These are phyloP conservation scores for Trypanosoma lewisi DNA, from an alignment of 208 protist genomes.

Conservation along the genomic window DNA sequence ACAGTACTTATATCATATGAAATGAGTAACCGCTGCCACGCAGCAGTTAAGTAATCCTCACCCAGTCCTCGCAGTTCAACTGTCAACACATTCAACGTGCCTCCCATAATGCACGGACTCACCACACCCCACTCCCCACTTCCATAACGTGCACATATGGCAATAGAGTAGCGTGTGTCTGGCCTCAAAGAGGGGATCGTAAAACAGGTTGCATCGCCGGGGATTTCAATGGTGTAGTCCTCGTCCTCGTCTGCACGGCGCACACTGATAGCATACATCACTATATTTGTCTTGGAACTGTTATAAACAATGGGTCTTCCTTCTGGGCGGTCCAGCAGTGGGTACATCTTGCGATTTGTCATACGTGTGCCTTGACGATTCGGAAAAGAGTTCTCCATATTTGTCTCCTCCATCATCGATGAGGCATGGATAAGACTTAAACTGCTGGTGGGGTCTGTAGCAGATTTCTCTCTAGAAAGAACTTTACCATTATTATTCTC, in stretches of 20 bases:
- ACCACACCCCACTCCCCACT: constrained; percentile 67
- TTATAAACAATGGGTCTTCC: constrained; percentile 45
- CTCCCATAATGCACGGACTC: constrained; percentile 49
- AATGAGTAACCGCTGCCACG: constrained; percentile 74
- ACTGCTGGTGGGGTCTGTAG: no score
- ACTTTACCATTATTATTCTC: background rate
- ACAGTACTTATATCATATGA: constrained; percentile 51
- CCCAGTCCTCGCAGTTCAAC: constrained; percentile 63
- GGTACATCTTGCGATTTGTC: constrained; percentile 20
- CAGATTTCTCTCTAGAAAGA: constrained; percentile 19
- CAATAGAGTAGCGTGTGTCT: constrained; percentile 67
- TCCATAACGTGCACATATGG: constrained; percentile 74
- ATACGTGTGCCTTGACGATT: background rate
- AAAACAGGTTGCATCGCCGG: constrained; percentile 42
- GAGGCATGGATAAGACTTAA: no score
- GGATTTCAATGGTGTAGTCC: constrained; percentile 53
- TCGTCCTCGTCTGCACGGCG: constrained; percentile 45
- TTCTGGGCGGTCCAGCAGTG: constrained; percentile 55
- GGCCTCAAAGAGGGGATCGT: constrained; percentile 55
- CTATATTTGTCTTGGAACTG: constrained; percentile 41
- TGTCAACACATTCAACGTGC: constrained; percentile 74
- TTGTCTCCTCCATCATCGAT: no score
- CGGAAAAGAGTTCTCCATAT: background rate
- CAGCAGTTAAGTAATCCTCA: constrained; percentile 78
- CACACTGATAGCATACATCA: constrained; percentile 43